Conservation (phyloP, 1,284 basidiomycete genomes). For the Pascua guehoae region DNA sequence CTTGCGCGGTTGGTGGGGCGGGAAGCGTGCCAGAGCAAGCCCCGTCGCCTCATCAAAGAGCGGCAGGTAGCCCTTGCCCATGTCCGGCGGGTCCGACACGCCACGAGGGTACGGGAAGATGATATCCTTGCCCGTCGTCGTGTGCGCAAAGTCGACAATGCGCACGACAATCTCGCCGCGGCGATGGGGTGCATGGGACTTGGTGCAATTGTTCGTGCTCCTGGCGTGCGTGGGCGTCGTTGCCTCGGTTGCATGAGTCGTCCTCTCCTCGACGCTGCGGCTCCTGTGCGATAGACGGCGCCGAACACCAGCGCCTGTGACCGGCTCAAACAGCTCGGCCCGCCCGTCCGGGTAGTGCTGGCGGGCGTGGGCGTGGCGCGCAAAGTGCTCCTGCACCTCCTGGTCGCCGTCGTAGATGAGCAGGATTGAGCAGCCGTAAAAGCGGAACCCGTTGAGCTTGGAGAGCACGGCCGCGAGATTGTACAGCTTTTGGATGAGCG, state of each 20-base stretch:
- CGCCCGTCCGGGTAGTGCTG: not conserved
- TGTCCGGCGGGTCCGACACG: constrained; percentile 38
- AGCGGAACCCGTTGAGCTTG: constrained; percentile 85
- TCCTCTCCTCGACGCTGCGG: constrained; percentile 5
- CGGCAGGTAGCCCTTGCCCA: constrained; percentile 73
- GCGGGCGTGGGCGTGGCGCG: constrained; percentile 6
- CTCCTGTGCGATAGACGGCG: constrained; percentile 12
- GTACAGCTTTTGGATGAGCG: constrained; percentile 86
- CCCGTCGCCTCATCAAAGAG: constrained; percentile 74
- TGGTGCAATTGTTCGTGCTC: not conserved
- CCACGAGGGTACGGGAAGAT: constrained; percentile 52
- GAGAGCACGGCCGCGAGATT: constrained; percentile 87
- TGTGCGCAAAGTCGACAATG: constrained; percentile 98
- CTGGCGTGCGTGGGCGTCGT: not conserved
- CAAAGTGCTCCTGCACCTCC: constrained; percentile 66
- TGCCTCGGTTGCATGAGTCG: not conserved
- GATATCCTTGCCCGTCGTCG: constrained; percentile 93
- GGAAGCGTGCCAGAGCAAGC: constrained; percentile 78
- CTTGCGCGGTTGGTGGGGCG: constrained; percentile 80
- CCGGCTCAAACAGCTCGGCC: too few species aligned
- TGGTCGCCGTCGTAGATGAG: constrained; percentile 96
- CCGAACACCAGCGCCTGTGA: not conserved
- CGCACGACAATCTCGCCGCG: constrained; percentile 90
- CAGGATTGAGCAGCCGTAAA: constrained; percentile 95
- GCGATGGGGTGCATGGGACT: constrained; percentile 18